Evolutionary conservation across 2,329 filamentous ascomycete species (phyloP), one percentile per base, ranked within the genome.

Genomic region (Clarireedia paspali): DNA sequence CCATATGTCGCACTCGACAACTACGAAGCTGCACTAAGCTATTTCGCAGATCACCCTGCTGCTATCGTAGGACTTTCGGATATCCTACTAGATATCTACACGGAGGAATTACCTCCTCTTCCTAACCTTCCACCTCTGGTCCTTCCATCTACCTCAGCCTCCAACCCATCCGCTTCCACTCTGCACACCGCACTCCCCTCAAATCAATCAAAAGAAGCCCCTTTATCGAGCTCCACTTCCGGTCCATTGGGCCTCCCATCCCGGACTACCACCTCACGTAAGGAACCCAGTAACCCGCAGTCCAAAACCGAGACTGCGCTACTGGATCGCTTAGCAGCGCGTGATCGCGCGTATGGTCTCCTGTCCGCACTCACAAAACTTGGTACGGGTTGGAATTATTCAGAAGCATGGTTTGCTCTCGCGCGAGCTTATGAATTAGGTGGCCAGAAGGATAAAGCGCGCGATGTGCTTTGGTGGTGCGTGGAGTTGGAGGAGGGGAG

Each of bases 391-490:
- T 99, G 94, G 94, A 92, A 96, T 71, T 82, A 87, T 69, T 85
- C 89, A 0, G 94, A 97, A 68, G 94, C 92, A 5, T 99, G 94
- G 94, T 92, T 90, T 67, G 82, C 87, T 4, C 79, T 99, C 36
- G 89, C 91, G 0, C 79, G 90, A 60, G 91, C 89, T 9, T 89
- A 96, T 67, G 94, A 99, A 71, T 83, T 91, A 68, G 88, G 89
- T 56, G 88, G 87, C 0, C 89, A 96, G 73, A 72, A 83, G 1
- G 88, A 94, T 39, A 95, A 92, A 75, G 88, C 94, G 14, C 95
- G 91, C 73, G 88, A 94, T 64, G 90, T 91, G 47, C 78, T 97
- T 6, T 97, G 94, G 94, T 97, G 92, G 91, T 95, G 91, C 65
- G 88, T 99, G 12, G 91, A 96, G 72, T 77, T 99, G 30, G 94